These are phyloP conservation scores for Scheffersomyces coipomensis DNA, from an alignment of 805 yeast genomes.

Conservation along the genomic window DNA sequence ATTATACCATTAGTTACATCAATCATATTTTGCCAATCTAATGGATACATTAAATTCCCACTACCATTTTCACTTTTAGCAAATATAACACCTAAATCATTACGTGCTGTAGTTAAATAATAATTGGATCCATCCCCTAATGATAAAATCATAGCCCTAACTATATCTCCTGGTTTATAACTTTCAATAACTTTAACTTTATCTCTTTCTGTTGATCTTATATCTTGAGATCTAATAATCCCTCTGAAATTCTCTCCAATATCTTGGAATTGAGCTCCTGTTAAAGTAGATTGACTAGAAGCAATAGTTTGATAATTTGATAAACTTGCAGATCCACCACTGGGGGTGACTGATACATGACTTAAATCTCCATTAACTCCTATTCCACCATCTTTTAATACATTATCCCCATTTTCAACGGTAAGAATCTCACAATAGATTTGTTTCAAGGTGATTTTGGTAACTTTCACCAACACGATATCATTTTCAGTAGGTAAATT, in stretches of 20 bases:
- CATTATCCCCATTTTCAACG: constrained; percentile 61
- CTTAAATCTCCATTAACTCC: constrained; percentile 54
- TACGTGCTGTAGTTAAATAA: constrained; percentile 83
- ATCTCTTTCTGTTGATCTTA: constrained; percentile 89
- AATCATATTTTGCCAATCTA: constrained; percentile 96
- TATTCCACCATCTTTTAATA: constrained; percentile 60
- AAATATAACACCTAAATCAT: constrained; percentile 91
- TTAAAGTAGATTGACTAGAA: constrained; percentile 36
- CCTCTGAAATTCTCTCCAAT: constrained; percentile 90
- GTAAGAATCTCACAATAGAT: constrained; percentile 73
- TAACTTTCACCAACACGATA: constrained; percentile 72
- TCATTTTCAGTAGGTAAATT: constrained; percentile 83
- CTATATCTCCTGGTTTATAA: constrained; percentile 89
- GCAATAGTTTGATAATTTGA: constrained; percentile 30
- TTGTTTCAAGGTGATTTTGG: constrained; percentile 63
- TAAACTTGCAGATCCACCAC: constrained; percentile 53
- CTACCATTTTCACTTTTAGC: constrained; percentile 69
- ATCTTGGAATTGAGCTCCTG: constrained; percentile 51
- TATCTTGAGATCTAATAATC: constrained; percentile 80
- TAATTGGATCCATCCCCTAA: constrained; percentile 94
- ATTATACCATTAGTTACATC: constrained; percentile 69
- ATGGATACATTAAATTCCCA: constrained; percentile 79
- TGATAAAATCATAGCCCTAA: constrained; percentile 78
- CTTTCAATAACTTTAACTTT: constrained; percentile 74
- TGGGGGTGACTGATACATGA: constrained; percentile 38